These are phyloP conservation scores for Calocybe gambosa DNA, from an alignment of 1,284 basidiomycete species.

Conservation along the genomic window DNA sequence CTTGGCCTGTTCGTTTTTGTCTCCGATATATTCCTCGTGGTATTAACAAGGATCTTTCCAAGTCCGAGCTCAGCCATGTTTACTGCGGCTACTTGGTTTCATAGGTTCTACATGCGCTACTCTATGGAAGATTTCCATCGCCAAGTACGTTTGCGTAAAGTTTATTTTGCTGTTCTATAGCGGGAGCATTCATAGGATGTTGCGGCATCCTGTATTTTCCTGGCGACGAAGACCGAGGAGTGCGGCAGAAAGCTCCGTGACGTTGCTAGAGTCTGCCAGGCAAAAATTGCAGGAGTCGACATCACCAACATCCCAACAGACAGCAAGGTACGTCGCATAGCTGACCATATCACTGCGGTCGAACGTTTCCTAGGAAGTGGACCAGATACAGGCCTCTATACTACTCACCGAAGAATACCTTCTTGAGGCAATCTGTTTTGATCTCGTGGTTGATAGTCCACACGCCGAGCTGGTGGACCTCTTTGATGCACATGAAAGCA, in stretches of 20 bases:
- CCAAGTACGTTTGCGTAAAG: slow-evolving; percentile 42
- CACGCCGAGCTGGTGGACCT: slow-evolving; percentile 70
- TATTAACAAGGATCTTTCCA: slow-evolving; percentile 11
- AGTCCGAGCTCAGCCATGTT: slow-evolving; percentile 77
- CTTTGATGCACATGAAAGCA: slow-evolving; percentile 48
- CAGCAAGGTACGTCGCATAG: slow-evolving; percentile 43
- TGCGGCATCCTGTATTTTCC: slow-evolving; percentile 84
- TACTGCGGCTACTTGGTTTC: slow-evolving; percentile 85
- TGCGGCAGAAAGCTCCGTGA: slow-evolving; percentile 82
- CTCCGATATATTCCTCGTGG: slow-evolving; percentile 2
- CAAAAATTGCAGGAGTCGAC: slow-evolving; percentile 58
- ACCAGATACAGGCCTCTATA: slow-evolving; percentile 68
- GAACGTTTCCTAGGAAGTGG: slow-evolving; percentile 51
- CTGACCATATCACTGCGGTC: slow-evolving; percentile 7
- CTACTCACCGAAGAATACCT: slow-evolving; percentile 78
- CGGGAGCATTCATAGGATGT: slow-evolving; percentile 54
- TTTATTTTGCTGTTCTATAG: slow-evolving; percentile 9
- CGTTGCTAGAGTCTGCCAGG: slow-evolving; percentile 71
- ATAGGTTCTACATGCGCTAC: slow-evolving; percentile 92
- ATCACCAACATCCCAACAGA: slow-evolving; percentile 51
- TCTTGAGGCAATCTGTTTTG: slow-evolving; percentile 87
- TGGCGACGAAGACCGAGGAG: slow-evolving; percentile 90
- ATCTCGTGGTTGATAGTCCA: slow-evolving; percentile 80
- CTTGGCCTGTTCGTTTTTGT: slow-evolving; percentile 55
- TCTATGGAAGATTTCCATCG: slow-evolving; percentile 81